phyloP scores from a whole-genome alignment of 352 stramenopile species.

The Phytophthora fragariae region DNA sequence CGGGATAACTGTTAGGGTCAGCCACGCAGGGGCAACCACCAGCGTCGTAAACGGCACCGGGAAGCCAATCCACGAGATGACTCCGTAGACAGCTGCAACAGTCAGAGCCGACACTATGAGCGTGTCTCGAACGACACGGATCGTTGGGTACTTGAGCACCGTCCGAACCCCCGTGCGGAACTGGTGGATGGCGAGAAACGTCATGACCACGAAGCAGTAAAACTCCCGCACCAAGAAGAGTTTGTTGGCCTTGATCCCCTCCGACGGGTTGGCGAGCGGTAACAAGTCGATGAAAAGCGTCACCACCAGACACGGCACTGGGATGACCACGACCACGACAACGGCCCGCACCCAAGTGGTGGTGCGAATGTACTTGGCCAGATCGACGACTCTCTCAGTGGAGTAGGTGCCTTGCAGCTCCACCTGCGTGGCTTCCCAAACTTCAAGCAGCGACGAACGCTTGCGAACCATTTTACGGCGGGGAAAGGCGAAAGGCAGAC shows the following conservation, averaged over 20 bases:
- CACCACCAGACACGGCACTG: constrained; percentile 4
- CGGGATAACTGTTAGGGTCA: background rate
- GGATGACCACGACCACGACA: background rate
- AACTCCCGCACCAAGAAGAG: constrained; percentile 1
- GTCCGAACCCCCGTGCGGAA: background rate
- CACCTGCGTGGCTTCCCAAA: constrained; percentile 12
- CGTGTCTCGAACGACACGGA: background rate
- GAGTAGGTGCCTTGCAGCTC: constrained; percentile 7
- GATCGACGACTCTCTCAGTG: background rate
- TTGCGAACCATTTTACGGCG: background rate
- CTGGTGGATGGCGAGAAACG: background rate
- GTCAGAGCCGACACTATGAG: constrained; percentile 3
- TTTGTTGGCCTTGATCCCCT: constrained; percentile 1
- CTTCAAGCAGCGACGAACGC: background rate
- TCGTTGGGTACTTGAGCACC: background rate
- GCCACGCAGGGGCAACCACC: constrained; percentile 6
- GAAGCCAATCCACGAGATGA: constrained; percentile 7
- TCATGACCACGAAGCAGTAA: background rate
- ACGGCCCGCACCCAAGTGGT: background rate
- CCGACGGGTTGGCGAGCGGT: background rate
- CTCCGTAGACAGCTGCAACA: background rate
- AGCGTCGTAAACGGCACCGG: constrained; percentile 17
- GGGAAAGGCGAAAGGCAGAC: background rate
- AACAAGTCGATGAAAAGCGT: constrained; percentile 7
- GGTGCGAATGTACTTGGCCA: constrained; percentile 3